Evolutionary conservation across 2,329 filamentous ascomycete species (phyloP), one percentile per base, ranked within the genome.

Genomic region (Capronia epimyces): DNA sequence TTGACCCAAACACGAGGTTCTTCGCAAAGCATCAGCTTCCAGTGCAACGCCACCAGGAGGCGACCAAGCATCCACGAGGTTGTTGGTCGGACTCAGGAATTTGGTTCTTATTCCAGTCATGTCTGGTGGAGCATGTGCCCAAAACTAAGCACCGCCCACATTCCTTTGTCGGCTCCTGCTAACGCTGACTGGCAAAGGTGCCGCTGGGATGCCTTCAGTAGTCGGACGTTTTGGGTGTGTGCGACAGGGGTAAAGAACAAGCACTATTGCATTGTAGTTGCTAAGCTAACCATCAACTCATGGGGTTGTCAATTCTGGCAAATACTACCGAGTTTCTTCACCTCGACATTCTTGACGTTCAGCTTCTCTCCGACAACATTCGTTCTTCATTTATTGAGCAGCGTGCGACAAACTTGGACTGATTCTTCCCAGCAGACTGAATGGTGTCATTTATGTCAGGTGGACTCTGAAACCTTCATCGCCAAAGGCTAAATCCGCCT

Each of bases 161-260:
- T 55, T 55, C 51, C 48, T 50, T 41, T 37, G 42, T 37, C 21
- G 42, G 39, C 25, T 32, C 46, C 43, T 40, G 39, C 55, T 57
- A 52, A 55, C 52, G 52, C 46, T 52, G 49, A 52, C 49, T 57
- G 55, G 55, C 29, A 54, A 49, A 27, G 27, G 34, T 53, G 52
- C 46, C 49, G 46, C 55, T 32, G 46, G 45, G 27, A 31, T 46
- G 32, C 34, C 52, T 48, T 49, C 29, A 41, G 22, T 40, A 27
- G 46, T 16, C 16, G 20, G 27, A 20, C 48, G 34, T 40, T 43
- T 42, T 24, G 20, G 15, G 36, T 16, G 40, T 47, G 18, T 12
- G 20, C 22, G 21, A 18, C 44, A 29, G 18, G 27, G 15, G 43
- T 47, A 32, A 12, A 29, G 31, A 21, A 36, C 18, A 46, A 22